A percentile compares a stretch with the other conserved stretches of the same genome.
phyloP scores from a whole-genome alignment of 345 rosid genomes.

The Anastatica hierochuntica region DNA sequence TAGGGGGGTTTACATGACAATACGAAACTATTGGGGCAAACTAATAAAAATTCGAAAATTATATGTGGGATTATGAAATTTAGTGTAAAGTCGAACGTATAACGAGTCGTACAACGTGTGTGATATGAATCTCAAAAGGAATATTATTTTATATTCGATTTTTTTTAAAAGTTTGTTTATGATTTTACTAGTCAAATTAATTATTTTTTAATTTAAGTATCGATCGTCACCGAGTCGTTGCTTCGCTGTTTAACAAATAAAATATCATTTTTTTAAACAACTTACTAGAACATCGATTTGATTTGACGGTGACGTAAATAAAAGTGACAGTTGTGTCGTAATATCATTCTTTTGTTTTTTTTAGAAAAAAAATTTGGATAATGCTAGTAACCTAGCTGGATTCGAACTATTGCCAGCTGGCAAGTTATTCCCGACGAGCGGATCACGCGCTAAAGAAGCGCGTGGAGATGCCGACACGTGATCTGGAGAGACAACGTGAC shows the following conservation, averaged over 20 bases:
- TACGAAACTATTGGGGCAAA: not conserved
- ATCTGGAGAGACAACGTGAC: conserved; percentile 17
- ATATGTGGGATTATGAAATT: conserved; percentile 1
- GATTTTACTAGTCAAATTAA: conserved; percentile 13
- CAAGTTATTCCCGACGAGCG: not conserved
- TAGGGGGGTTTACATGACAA: too few species aligned
- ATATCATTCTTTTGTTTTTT: not conserved
- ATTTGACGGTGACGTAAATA: conserved; percentile 7
- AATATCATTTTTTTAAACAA: not conserved
- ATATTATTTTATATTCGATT: conserved; percentile 10
- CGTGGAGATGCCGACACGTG: conserved; percentile 22
- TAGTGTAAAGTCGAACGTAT: conserved; percentile 1
- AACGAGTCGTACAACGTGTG: conserved; percentile 21
- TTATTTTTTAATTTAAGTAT: not conserved
- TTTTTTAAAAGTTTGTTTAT: not conserved
- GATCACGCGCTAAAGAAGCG: not conserved
- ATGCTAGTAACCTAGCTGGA: conserved; percentile 26
- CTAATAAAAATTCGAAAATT: not conserved
- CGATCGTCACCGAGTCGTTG: conserved; percentile 21
- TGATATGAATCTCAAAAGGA: conserved; percentile 23
- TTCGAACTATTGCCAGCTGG: conserved; percentile 29
- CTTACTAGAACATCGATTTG: conserved; percentile 7
- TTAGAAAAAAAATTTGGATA: conserved; percentile 27
- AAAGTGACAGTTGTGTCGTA: conserved; percentile 9
- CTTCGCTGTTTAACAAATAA: conserved; percentile 6